Evolutionary conservation across 306 rosid species (phyloP), one percentile per base, ranked within the genome.

Genomic region (Cicer yamashitae): DNA sequence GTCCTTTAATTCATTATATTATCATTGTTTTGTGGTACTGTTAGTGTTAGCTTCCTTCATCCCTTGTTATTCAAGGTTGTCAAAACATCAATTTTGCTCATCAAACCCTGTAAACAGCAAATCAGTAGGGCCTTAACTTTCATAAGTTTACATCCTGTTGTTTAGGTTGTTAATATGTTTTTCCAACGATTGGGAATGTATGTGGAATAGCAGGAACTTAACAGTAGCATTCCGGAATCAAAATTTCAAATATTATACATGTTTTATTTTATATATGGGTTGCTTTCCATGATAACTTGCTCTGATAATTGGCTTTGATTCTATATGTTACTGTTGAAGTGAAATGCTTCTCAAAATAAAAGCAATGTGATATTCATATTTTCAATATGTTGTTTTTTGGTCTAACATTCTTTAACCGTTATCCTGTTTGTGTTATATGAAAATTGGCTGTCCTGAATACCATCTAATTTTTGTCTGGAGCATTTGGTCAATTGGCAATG

Each of bases 401-500:
- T 37, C 47, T 56, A 30, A 48, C 22, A 39, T 48, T 48, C 11
- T 65, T 65, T 60, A 15, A 2, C 8, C n/a, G 46, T 68, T 71
- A 37, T 53, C 6, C 6, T 79, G 30, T 51, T 63, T 20, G 44
- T 58, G 22, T 53, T 67, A 13, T 73, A 38, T 67, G 0, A 70
- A 68, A 51, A 14, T 80, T 50, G 44, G 39, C 8, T 46, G 56
- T 14, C 70, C 63, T 40, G 48, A 34, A 34, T 56, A 2, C 5
- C 51, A 25, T 17, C 14, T 64, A 45, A 10, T 11, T 10, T 53
- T 70, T 73, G 8, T 77, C 41, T 47, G 50, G 71, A 58, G 46
- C 68, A 39, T 68, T 71, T 80, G 54, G 61, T 50, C 67, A 52
- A 72, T 70, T 80, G 48, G 50, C 51, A 50, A 67, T 20, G 34